Evolutionary conservation across 768 basidiomycete species (phyloP), one percentile per base, ranked within the genome.

Genomic region (Serendipita indica): DNA sequence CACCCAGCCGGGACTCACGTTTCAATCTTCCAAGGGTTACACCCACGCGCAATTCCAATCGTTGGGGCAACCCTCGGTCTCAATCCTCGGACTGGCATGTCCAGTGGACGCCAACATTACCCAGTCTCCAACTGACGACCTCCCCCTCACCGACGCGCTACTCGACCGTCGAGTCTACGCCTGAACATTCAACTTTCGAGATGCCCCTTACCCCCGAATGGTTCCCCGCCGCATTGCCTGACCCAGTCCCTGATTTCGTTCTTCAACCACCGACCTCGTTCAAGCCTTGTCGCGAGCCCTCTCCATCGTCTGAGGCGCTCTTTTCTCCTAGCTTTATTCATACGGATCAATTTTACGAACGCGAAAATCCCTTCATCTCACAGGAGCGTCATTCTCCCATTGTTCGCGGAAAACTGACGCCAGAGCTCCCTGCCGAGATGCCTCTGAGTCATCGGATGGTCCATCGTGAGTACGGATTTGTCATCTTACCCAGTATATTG

Each of bases 181-280:
- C 49, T 20, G 32, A 33, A 12, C 30, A 28, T 30, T 33, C 49
- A 5, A 54, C 49, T 10, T 54, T 27, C 32, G 25, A 54, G 49
- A 10, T 54, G 7, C 49, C 49, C 32, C 49, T 54, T 4, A 54
- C 49, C 32, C 49, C 49, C 10, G 49, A 54, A 30, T 54, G 49
- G 49, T 54, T 54, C 30, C 49, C 49, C 22, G 32, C 32, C 49
- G 49, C 22, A 22, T 28, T 54, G 7, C 49, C 49, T 16, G 49
- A 54, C 32, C 7, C 49, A 22, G 22, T 54, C 22, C 25, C 49
- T 30, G 41, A 43, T 18, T 54, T 54, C 49, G 25, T 54, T 33
- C 32, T 54, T 18, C 22, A 54, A 20, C 32, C 49, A 30, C 22
- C 25, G 22, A 54, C 10, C 30, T n/a, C 41, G n/a, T 33, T 30